Base-by-base conservation (phyloP, 345 rosid genomes). In the Abelmoschus esculentus region DNA sequence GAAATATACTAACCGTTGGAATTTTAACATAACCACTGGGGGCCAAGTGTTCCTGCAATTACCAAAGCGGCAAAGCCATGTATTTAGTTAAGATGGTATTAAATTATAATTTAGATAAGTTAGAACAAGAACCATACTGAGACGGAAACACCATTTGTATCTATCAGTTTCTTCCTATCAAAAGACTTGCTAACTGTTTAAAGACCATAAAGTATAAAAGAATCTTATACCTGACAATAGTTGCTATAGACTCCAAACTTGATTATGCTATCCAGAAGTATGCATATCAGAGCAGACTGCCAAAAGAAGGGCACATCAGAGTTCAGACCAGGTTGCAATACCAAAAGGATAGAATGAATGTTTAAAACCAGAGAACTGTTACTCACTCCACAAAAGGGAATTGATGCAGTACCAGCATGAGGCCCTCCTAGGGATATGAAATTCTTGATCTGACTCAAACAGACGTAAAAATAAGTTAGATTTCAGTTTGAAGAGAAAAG, bases 41-140 rank as follows among this genome's bases (percentile, higher is more conserved):
- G 77, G 96, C 97, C 80, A 93, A 71, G 75, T 93, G 98, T 80
- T 93, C 90, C 96, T 90, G 93, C 80, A 82, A 90, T 80, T 57
- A 74, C 62, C 40, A 69, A 77, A 59, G 19, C 50, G n/a, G n/a
- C n/a, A n/a, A n/a, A n/a, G n/a, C n/a, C n/a, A n/a, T n/a, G n/a
- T 14, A 58, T 3, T 56, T 1, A 61, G 44, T 8, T 36, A 56
- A 74, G 73, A 32, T 31, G 50, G 47, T 3, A 70, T 34, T 60
- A 72, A 63, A 44, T 44, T 22, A 34, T 22, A 5, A 6, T 14
- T 38, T 67, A 50, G 54, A 63, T 17, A 32, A 56, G 62, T 28
- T 18, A 61, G 34, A 3, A 40, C 50, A 40, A 62, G 67, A 18
- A 17, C 52, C 31, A 40, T n/a, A 63, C 12, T 22, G 29, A 62